Percentiles rank a stretch among this genome's conserved stretches.
phyloP scores from a whole-genome alignment of 306 rosid genomes.

The Sphenostylis stenocarpa region DNA sequence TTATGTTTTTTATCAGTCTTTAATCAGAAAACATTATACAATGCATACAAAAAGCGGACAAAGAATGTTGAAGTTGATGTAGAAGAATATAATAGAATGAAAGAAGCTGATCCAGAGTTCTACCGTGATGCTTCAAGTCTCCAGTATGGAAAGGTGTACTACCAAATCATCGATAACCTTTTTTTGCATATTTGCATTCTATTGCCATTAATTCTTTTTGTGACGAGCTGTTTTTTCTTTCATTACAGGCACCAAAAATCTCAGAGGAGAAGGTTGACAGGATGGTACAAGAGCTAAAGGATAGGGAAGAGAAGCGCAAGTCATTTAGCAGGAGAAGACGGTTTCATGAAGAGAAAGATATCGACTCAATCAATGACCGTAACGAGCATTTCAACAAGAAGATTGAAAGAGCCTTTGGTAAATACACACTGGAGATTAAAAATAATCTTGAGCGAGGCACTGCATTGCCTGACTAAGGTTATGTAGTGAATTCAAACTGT shows the following conservation, averaged over 20 bases:
- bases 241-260: constrained; percentile 67
- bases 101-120: constrained; percentile 96
- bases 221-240: constrained; percentile 28
- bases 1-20: constrained; percentile 59
- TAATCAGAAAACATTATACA: constrained; percentile 83
- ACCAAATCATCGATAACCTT: constrained; percentile 9
- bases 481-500: neutral
- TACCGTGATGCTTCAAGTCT: constrained; percentile 99
- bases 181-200: constrained; percentile 1
- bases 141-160: constrained; percentile 84
- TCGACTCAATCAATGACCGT: constrained; percentile 94
- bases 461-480: constrained; percentile 81
- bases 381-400: constrained; percentile 98
- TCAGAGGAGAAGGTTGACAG: constrained; percentile 84
- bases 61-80: constrained; percentile 68
- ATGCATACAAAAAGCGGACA: constrained; percentile 90
- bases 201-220: neutral
- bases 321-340: constrained; percentile 90
- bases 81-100: constrained; percentile 90
- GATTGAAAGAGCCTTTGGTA: constrained; percentile 98
- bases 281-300: constrained; percentile 95
- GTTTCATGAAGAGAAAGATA: constrained; percentile 94
- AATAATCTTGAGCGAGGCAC: constrained; percentile 99
- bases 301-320: constrained; percentile 71
- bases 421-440: constrained; percentile 94